Evolutionary conservation across 371 early-diverging fungal species (phyloP).

Genomic region (Mucor plumbeus): DNA sequence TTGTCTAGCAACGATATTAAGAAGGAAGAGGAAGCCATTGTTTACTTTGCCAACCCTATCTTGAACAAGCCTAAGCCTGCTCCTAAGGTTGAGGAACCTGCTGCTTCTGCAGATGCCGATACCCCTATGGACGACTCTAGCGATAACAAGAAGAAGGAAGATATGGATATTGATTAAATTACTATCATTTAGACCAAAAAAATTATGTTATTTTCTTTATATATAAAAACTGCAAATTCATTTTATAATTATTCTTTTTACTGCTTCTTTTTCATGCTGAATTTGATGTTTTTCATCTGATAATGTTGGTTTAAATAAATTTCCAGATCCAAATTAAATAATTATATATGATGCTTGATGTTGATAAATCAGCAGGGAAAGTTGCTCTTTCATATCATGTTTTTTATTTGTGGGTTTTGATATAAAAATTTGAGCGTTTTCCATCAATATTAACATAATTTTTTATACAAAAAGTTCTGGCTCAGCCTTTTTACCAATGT

Average conservation of each 20-base stretch:
- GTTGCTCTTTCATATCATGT: too few species aligned
- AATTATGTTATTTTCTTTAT: not conserved
- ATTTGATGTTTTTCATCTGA: too few species aligned
- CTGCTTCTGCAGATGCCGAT: conserved; percentile 47
- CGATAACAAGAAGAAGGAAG: conserved; percentile 61
- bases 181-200: conserved; percentile 10
- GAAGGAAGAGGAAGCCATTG: conserved; percentile 73
- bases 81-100: conserved; percentile 54
- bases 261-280: too few species aligned
- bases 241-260: not conserved
- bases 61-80: conserved; percentile 92
- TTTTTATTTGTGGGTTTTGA: too few species aligned
- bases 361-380: too few species aligned
- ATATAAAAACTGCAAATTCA: conserved; percentile 8
- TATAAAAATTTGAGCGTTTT: too few species aligned
- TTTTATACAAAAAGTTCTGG: too few species aligned
- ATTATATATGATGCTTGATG: too few species aligned
- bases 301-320: too few species aligned
- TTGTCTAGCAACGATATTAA: conserved; percentile 77
- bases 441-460: too few species aligned
- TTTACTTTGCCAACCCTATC: conserved; percentile 75
- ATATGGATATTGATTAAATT: conserved; percentile 74
- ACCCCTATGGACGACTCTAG: conserved; percentile 46
- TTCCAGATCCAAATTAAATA: too few species aligned
- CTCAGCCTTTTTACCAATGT: too few species aligned